A percentile compares a stretch with the other conserved stretches of the same genome.
phyloP scores from a whole-genome alignment of 805 yeast genomes.

The Dipodascus geniculatus region DNA sequence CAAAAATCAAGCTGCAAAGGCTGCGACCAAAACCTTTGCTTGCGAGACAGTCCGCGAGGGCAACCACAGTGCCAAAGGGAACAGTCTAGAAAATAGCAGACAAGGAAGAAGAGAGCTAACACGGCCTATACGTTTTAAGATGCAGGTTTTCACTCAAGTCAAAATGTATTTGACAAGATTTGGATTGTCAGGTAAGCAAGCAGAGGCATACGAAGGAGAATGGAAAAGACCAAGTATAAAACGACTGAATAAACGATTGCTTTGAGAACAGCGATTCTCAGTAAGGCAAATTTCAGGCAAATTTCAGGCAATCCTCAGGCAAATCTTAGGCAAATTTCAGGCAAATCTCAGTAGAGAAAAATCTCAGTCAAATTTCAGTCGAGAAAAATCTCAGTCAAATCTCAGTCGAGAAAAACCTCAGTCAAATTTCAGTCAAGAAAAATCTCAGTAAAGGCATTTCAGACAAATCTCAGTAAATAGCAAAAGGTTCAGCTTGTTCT shows the following conservation, averaged over 20 bases:
- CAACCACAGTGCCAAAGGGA: slow-evolving; percentile 14
- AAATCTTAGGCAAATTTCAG: too few species aligned
- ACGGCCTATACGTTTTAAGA: slow-evolving; percentile 38
- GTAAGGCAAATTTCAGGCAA: too few species aligned
- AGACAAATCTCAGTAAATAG: too few species aligned
- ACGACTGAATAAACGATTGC: slow-evolving; percentile 20
- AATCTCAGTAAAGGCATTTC: too few species aligned
- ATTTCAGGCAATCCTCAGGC: too few species aligned
- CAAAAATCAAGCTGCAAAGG: slow-evolving; percentile 25
- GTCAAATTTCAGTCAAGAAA: too few species aligned
- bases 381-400: too few species aligned
- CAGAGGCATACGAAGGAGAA: slow-evolving; percentile 19
- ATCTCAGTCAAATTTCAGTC: too few species aligned
- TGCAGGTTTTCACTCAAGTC: slow-evolving; percentile 30
- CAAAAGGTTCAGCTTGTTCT: background rate
- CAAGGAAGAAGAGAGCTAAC: slow-evolving; percentile 28
- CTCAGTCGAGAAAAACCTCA: too few species aligned
- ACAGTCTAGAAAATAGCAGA: slow-evolving; percentile 22
- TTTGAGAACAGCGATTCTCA: slow-evolving; percentile 17
- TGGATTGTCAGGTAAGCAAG: slow-evolving; percentile 12
- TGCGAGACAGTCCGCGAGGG: background rate
- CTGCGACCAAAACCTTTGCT: slow-evolving; percentile 8
- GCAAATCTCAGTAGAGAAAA: too few species aligned
- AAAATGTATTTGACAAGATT: slow-evolving; percentile 18
- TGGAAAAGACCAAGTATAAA: slow-evolving; percentile 24